Evolutionary conservation across 805 yeast genomes (phyloP), one percentile per base, ranked within the genome.

Genomic region (Maudiozyma pseudohumilis): DNA sequence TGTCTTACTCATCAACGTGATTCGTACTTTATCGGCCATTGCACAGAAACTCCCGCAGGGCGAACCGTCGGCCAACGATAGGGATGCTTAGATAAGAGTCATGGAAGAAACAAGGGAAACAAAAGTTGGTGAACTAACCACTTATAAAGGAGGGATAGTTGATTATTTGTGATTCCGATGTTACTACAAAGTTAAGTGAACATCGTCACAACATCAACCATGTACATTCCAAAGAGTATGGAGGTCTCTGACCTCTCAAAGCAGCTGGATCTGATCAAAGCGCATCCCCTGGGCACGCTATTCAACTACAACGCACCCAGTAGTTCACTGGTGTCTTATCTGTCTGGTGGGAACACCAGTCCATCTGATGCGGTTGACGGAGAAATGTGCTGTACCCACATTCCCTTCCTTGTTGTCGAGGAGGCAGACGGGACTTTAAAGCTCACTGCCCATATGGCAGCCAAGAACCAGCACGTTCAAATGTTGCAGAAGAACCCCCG

Each of bases 161-260:
- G n/a, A n/a, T n/a, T n/a, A n/a, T n/a, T n/a, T n/a, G n/a, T n/a
- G n/a, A n/a, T n/a, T n/a, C n/a, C n/a, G n/a, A n/a, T n/a, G n/a
- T n/a, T n/a, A n/a, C n/a, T n/a, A n/a, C n/a, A n/a, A n/a, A n/a
- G n/a, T n/a, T n/a, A n/a, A n/a, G n/a, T n/a, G n/a, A n/a, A n/a
- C n/a, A n/a, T n/a, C n/a, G n/a, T n/a, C n/a, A n/a, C n/a, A n/a
- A n/a, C n/a, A n/a, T n/a, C n/a, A n/a, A n/a, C n/a, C n/a, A 32
- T 32, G 21, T 16, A 32, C 17, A 32, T 21, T 16, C 35, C 35
- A 17, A 32, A 29, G 20, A 29, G n/a, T 16, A 29, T 29, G 32
- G 22, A 29, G 13, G 32, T 29, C 10, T 12, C 32, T 7, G 22
- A 16, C 22, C 11, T 17, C 22, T 9, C 10, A 6, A 29, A 29